Base-by-base conservation (phyloP, 257 asterid species). In the Solanum sparsipilum region DNA sequence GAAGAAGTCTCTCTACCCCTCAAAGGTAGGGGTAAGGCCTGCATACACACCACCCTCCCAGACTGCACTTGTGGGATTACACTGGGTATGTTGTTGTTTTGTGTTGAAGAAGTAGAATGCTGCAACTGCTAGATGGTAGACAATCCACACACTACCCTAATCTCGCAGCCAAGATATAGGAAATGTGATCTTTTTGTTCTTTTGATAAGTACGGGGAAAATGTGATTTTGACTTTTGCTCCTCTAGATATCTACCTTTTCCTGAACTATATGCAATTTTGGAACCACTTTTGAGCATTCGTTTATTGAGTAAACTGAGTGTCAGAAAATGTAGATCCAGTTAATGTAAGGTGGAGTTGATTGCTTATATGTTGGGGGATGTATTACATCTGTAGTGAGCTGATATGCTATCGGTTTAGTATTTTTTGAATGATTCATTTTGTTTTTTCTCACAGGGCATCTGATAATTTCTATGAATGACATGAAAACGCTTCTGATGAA, bases 391-490 rank as follows among this genome's bases (percentile, higher is more conserved):
- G 44, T 48, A 32, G 70, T 82, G 41, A 48, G 35, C 70, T 48
- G 86, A 82, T 31, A 48, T 29, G 44, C 21, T 31, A 20, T 48
- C 18, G 12, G 27, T 48, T 81, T 81, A 29, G 44, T 48, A 29
- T 48, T 48, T 58, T 87, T 79, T 46, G 63, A 85, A 39, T 39
- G 87, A 89, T 88, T 75, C 81, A 88, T 88, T 81, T 90, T 83
- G 85, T 87, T 84, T 87, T 78, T 90, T 83, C 83, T 87, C 84
- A 84, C 98, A 96, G 99, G 97, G 89, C 93, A 91, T 91, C 76
- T 93, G 90, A 89, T 92, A 89, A 89, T 91, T 63, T 95, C 98
- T 92, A 88, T 94, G 79, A 93, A 93, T 91, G 98, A 96, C 93
- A 88, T 93, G 90, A 93, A 94, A 90, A 89, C 91, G 87, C 87